phyloP scores from a whole-genome alignment of 2,329 filamentous ascomycete species.

The Phialophora macrospora region DNA sequence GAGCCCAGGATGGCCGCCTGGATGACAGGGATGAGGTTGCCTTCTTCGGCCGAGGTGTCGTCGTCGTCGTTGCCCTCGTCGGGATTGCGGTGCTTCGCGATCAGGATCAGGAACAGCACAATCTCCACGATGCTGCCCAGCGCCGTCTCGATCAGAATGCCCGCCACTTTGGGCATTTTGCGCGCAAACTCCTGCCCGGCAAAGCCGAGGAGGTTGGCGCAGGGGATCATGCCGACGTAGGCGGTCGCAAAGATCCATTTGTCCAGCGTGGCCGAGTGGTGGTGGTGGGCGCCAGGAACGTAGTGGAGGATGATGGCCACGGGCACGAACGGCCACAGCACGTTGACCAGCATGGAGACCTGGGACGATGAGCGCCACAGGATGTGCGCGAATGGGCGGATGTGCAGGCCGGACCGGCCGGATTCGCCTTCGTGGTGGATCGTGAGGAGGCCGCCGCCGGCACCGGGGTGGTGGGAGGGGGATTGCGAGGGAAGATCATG shows the following conservation, averaged over 20 bases:
- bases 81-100: slow-evolving; percentile 44
- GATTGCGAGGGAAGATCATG: not conserved
- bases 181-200: slow-evolving; percentile 72
- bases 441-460: not conserved
- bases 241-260: slow-evolving; percentile 70
- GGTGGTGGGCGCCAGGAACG: slow-evolving; percentile 48
- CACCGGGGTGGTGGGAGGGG: not conserved
- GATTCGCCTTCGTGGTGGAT: not conserved
- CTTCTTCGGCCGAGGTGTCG: slow-evolving; percentile 34
- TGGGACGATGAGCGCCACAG: slow-evolving; percentile 67
- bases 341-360: slow-evolving; percentile 68
- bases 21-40: slow-evolving; percentile 66
- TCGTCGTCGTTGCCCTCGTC: slow-evolving; percentile 48
- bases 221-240: slow-evolving; percentile 78
- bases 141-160: slow-evolving; percentile 56
- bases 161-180: slow-evolving; percentile 74
- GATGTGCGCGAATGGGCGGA: slow-evolving; percentile 47
- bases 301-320: slow-evolving; percentile 69
- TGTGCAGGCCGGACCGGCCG: not conserved
- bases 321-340: slow-evolving; percentile 77
- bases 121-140: slow-evolving; percentile 80
- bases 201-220: slow-evolving; percentile 76
- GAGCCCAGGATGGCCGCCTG: slow-evolving; percentile 83
- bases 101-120: slow-evolving; percentile 77
- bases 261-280: slow-evolving; percentile 51